Evolutionary conservation across 164 flowering plant genomes (phyloP).

Genomic region (Aristolochia contorta): DNA sequence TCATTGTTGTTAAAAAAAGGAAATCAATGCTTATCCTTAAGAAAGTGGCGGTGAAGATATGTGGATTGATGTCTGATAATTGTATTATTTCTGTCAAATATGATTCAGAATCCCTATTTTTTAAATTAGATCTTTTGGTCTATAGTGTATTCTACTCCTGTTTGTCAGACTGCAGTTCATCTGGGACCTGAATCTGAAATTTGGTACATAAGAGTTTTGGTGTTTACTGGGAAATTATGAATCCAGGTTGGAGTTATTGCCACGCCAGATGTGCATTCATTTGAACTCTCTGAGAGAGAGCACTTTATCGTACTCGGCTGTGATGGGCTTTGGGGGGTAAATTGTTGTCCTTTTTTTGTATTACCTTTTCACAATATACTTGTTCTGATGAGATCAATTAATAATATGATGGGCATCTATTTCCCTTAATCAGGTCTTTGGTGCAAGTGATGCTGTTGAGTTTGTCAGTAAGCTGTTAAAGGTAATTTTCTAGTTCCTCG

Average conservation of each 20-base stretch:
- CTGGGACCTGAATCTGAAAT: not conserved
- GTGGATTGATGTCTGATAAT: no score
- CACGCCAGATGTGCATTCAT: constrained; percentile 78
- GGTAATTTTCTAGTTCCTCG: constrained; percentile 23
- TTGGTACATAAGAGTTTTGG: not conserved
- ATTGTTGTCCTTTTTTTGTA: constrained; percentile 4
- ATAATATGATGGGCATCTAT: not conserved
- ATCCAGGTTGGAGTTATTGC: constrained; percentile 83
- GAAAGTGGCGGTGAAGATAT: no score
- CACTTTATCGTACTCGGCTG: constrained; percentile 87
- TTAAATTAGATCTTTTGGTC: no score
- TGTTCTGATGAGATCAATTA: not conserved
- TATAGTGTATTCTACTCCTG: no score
- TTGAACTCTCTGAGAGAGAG: constrained; percentile 72
- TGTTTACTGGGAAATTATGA: not conserved
- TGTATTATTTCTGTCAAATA: no score
- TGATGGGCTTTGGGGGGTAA: constrained; percentile 97
- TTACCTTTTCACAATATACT: not conserved
- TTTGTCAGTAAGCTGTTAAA: constrained; percentile 67
- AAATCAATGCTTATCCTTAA: no score
- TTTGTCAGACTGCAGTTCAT: not conserved
- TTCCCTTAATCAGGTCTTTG: constrained; percentile 56
- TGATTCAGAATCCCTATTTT: no score
- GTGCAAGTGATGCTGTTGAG: constrained; percentile 83
- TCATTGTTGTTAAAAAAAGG: no score